These are phyloP conservation scores for Xylariaceae sp. DNA, from an alignment of 2,329 filamentous ascomycete genomes.

Conservation along the genomic window DNA sequence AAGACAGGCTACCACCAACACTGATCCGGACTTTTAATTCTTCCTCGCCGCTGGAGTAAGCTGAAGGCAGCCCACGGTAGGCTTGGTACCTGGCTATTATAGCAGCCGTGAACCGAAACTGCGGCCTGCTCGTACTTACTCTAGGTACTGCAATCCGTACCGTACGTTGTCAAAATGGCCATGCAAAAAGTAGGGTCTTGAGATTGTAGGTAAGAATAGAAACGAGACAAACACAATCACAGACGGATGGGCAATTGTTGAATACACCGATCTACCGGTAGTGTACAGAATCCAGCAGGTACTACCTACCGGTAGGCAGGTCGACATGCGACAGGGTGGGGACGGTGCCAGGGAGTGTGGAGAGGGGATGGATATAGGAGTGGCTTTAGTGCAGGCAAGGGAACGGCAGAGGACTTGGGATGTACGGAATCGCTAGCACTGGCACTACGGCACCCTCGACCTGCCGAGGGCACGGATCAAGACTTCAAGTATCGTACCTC, in stretches of 20 bases:
- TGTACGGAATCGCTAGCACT: not conserved
- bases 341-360: conserved; percentile 3
- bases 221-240: not conserved
- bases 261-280: conserved; percentile 17
- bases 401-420: not conserved
- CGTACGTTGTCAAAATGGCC: too few relatives aligned
- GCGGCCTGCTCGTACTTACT: conserved; percentile 10
- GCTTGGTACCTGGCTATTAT: too few relatives aligned
- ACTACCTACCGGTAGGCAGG: conserved; percentile 2
- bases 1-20: not conserved
- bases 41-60: conserved; percentile 12
- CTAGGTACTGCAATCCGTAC: too few relatives aligned
- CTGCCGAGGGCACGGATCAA: too few relatives aligned
- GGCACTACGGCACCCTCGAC: too few relatives aligned
- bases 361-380: not conserved
- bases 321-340: not conserved
- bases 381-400: not conserved
- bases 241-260: conserved; percentile 10
- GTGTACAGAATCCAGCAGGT: not conserved
- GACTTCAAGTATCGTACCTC: not conserved
- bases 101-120: conserved; percentile 2
- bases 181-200: too few relatives aligned
- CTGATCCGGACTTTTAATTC: not conserved
- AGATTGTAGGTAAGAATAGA: not conserved
- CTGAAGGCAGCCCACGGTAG: too few relatives aligned